Evolutionary conservation across 768 basidiomycete genomes (phyloP), one percentile per base, ranked within the genome.

Genomic region (Collybiopsis luxurians): DNA sequence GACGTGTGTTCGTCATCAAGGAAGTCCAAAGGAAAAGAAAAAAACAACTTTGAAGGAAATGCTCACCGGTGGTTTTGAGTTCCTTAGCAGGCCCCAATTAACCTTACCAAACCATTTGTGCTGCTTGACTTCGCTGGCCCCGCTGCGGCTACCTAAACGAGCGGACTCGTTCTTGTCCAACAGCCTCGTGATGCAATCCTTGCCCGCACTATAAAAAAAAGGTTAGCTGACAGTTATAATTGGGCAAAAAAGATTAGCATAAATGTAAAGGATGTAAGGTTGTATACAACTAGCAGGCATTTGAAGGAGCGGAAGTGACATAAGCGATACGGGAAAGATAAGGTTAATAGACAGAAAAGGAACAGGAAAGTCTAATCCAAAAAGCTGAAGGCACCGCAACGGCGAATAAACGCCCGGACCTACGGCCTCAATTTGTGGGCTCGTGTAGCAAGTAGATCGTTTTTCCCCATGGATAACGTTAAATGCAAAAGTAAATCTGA

Each of bases 31-130:
- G 15, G 38, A 10, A 23, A 9, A 53, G 24, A 27, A 53, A 30
- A 52, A 23, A 40, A 54, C 17, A 26, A 39, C 2, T 13, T 38
- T 54, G 56, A 57, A 55, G 50, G 55, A 50, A 53, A 53, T 59
- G 75, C 92, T 66, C 73, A 95, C 92, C 75, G 97, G 97, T 53
- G 97, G 97, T 67, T 86, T 86, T 63, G 85, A 88, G 72, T 98
- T 90, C 63, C 97, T 82, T 68, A 99, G 74, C 55, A 99, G 78
- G 23, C 96, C 97, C 97, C 96, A 99, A 74, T 93, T 95, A 68
- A 96, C 86, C 65, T 93, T 94, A 27, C 78, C 76, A 76, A 99
- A 99, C 97, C 97, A 99, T 70, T 92, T 95, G 81, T 98, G 97
- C 57, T 91, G 88, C 77, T 98, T 99, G 65, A 99, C 95, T 73